These are phyloP conservation scores for Epichloe festucae DNA, from an alignment of 2,329 filamentous ascomycete genomes.

Conservation along the genomic window DNA sequence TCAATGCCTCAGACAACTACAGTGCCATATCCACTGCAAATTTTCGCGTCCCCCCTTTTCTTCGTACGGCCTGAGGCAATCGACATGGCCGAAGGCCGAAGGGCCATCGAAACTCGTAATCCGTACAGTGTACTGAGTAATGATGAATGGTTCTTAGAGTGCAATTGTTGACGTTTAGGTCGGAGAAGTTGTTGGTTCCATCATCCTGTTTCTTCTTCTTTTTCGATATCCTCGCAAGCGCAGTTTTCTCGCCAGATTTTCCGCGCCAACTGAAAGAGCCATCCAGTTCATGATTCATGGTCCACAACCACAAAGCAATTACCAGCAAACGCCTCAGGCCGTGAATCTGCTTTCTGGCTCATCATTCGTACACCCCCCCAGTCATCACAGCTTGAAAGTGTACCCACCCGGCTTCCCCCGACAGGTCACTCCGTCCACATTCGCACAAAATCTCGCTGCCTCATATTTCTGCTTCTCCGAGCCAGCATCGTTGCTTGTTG, in stretches of 20 bases:
- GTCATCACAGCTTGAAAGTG: slow-evolving; percentile 14
- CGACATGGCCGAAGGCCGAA: neutral
- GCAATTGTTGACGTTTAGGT: too few relatives aligned
- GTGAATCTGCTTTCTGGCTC: slow-evolving; percentile 9
- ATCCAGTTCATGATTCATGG: slow-evolving; percentile 6
- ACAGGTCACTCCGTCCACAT: slow-evolving; percentile 16
- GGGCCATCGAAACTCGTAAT: neutral
- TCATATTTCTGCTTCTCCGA: slow-evolving; percentile 7
- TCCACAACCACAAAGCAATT: slow-evolving; percentile 5
- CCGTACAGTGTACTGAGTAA: neutral
- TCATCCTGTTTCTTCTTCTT: neutral
- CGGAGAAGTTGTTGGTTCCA: too few relatives aligned
- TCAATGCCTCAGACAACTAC: slow-evolving; percentile 12
- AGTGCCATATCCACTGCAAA: slow-evolving; percentile 4
- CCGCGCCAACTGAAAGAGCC: neutral
- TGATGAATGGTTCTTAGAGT: too few relatives aligned
- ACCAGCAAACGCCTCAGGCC: slow-evolving; percentile 18
- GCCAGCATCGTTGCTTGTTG: slow-evolving; percentile 11
- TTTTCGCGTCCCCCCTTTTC: slow-evolving; percentile 4
- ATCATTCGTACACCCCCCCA: slow-evolving; percentile 6
- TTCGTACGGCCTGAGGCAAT: neutral
- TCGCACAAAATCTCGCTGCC: slow-evolving; percentile 22
- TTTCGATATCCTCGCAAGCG: neutral
- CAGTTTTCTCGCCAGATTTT: neutral
- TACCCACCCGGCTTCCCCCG: slow-evolving; percentile 24